These are phyloP conservation scores for Xylariaceae sp. DNA, from an alignment of 2,329 filamentous ascomycete species.

Conservation along the genomic window DNA sequence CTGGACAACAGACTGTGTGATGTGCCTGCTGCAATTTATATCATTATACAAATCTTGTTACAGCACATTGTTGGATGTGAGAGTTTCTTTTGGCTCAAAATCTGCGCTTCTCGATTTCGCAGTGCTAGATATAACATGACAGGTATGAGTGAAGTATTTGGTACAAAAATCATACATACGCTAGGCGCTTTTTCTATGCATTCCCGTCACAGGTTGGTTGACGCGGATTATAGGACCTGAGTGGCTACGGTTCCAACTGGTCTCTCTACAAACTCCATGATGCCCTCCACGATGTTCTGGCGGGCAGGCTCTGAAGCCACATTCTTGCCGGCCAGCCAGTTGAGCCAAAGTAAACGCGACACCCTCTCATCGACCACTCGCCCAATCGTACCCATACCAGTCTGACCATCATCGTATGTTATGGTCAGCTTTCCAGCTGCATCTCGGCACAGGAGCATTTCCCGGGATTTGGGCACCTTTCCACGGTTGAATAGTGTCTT, in stretches of 20 bases:
- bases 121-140: background rate
- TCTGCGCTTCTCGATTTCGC: too few species aligned
- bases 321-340: constrained; percentile 85
- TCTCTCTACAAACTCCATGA: constrained; percentile 86
- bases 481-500: constrained; percentile 82
- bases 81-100: background rate
- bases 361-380: constrained; percentile 79
- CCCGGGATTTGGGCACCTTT: constrained; percentile 79
- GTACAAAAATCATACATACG: constrained; percentile 24
- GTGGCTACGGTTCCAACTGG: constrained; percentile 87
- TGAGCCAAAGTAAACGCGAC: constrained; percentile 82
- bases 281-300: constrained; percentile 82
- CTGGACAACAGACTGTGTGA: too few species aligned
- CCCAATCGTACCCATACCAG: constrained; percentile 66
- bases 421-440: constrained; percentile 69
- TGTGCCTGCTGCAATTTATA: too few species aligned
- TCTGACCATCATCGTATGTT: constrained; percentile 65
- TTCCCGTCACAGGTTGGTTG: background rate
- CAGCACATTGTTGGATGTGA: too few species aligned
- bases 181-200: constrained; percentile 9
- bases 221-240: constrained; percentile 63
- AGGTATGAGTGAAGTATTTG: constrained; percentile 22
- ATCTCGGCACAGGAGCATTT: constrained; percentile 76
- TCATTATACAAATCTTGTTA: too few species aligned
- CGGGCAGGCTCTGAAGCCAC: constrained; percentile 86